A percentile compares a stretch with the other conserved stretches of the same genome.
Conservation (phyloP, 371 early-diverging fungal genomes). For the Basidiobolus heterosporus region DNA sequence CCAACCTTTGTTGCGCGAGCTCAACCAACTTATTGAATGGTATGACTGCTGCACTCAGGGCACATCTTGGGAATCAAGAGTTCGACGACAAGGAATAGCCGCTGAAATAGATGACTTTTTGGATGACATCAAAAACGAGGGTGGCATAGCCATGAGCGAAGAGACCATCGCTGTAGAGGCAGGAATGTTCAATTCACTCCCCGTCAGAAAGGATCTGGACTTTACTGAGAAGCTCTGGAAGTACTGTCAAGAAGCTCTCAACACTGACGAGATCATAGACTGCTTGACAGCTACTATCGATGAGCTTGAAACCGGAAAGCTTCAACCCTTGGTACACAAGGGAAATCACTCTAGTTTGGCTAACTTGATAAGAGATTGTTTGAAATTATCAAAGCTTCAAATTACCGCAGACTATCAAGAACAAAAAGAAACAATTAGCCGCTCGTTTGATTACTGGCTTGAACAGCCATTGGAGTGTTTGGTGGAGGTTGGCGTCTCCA, state of each 20-base stretch:
- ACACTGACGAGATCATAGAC: conserved; percentile 5
- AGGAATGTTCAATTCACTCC: conserved; percentile 4
- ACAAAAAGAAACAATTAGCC: conserved; percentile 9
- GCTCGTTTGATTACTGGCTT: conserved; percentile 15
- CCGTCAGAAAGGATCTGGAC: conserved; percentile 20
- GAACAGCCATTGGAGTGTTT: conserved; percentile 16
- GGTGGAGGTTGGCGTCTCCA: conserved; percentile 16
- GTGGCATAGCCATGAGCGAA: not conserved
- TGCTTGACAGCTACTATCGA: conserved; percentile 10
- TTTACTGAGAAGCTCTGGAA: conserved; percentile 28
- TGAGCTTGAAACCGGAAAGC: conserved; percentile 12
- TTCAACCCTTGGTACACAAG: conserved; percentile 16
- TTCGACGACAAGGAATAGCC: too few species aligned
- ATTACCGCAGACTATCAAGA: conserved; percentile 12
- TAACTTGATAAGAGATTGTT: conserved; percentile 13
- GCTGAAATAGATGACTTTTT: too few species aligned
- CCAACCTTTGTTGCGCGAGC: too few species aligned
- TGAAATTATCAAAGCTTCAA: conserved; percentile 9
- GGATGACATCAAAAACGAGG: too few species aligned
- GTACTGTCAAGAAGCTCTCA: conserved; percentile 7
- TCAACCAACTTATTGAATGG: too few species aligned
- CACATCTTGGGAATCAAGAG: too few species aligned
- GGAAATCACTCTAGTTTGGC: conserved; percentile 12
- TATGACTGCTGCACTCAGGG: too few species aligned
- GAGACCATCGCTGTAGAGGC: conserved; percentile 4